Conservation (phyloP, 129 eudicot genomes). For the Flaveria robusta region DNA sequence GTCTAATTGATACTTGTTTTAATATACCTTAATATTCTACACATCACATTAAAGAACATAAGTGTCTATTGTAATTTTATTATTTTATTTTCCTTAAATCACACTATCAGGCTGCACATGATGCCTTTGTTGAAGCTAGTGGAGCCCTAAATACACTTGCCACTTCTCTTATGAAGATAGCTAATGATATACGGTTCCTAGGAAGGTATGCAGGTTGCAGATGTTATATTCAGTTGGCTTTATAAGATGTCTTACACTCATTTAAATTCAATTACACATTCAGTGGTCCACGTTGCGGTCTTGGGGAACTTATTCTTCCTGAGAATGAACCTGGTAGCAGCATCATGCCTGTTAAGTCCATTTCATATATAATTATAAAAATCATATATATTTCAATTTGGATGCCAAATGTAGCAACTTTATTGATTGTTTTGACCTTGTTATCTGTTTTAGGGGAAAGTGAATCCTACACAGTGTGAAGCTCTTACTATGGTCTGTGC, state of each 20-base stretch:
- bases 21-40: not conserved
- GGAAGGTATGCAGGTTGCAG: constrained; percentile 63
- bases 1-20: constrained; percentile 12
- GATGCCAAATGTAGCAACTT: constrained; percentile 16
- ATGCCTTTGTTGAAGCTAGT: constrained; percentile 94
- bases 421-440: constrained; percentile 13
- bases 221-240: not conserved
- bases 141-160: constrained; percentile 90
- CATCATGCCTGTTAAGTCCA: constrained; percentile 86
- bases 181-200: constrained; percentile 87
- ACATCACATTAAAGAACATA: constrained; percentile 4
- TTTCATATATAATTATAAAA: constrained; percentile 7
- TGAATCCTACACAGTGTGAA: constrained; percentile 96
- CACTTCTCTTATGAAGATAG: constrained; percentile 91
- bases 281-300: constrained; percentile 99
- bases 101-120: constrained; percentile 84
- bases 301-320: constrained; percentile 96
- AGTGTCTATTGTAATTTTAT: not conserved
- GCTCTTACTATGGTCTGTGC: constrained; percentile 99
- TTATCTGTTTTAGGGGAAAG: constrained; percentile 73
- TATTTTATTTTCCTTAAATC: not conserved
- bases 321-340: constrained; percentile 99
- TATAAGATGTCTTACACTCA: constrained; percentile 3
- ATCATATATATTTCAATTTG: not conserved
- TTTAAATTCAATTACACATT: constrained; percentile 12